Conservation (phyloP, 768 basidiomycete genomes). For the Leccinum subtestaceum region DNA sequence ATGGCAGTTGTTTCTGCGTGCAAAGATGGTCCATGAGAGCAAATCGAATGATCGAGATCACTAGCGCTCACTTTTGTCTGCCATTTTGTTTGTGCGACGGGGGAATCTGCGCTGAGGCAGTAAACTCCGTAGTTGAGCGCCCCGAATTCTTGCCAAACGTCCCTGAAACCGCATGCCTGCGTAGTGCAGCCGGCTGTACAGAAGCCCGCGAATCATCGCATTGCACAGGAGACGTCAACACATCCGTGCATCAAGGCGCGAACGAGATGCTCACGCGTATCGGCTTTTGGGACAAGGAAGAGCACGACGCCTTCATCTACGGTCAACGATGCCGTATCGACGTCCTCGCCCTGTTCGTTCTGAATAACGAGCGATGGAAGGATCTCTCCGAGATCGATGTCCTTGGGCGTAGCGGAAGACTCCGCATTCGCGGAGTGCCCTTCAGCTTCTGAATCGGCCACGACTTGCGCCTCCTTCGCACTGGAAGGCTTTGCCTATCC, state of each 20-base stretch:
- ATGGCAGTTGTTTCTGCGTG: slow-evolving; percentile 78
- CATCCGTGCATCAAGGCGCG: no score
- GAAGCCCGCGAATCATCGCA: background rate
- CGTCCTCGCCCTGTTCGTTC: slow-evolving; percentile 81
- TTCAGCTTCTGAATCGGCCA: background rate
- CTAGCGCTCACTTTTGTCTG: slow-evolving; percentile 66
- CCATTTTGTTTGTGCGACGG: slow-evolving; percentile 77
- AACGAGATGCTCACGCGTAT: slow-evolving; percentile 61
- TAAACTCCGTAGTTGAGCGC: slow-evolving; percentile 66
- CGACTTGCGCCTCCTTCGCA: slow-evolving; percentile 4
- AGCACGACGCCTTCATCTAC: slow-evolving; percentile 74
- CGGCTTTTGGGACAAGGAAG: slow-evolving; percentile 82
- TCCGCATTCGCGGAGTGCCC: slow-evolving; percentile 5
- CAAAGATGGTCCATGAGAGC: slow-evolving; percentile 5
- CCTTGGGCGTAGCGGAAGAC: background rate
- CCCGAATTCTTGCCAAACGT: slow-evolving; percentile 75
- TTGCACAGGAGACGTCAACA: background rate
- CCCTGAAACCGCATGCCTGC: slow-evolving; percentile 91
- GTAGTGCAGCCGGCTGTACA: slow-evolving; percentile 79
- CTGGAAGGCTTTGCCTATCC: slow-evolving; percentile 19
- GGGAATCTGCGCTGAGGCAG: slow-evolving; percentile 78
- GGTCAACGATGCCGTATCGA: slow-evolving; percentile 62
- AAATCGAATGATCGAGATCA: no score
- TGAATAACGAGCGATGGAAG: slow-evolving; percentile 75
- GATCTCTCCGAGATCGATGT: slow-evolving; percentile 68